Percentiles rank a stretch among this genome's conserved stretches.
phyloP scores from a whole-genome alignment of 768 basidiomycete species.

The Trametes gibbosa region DNA sequence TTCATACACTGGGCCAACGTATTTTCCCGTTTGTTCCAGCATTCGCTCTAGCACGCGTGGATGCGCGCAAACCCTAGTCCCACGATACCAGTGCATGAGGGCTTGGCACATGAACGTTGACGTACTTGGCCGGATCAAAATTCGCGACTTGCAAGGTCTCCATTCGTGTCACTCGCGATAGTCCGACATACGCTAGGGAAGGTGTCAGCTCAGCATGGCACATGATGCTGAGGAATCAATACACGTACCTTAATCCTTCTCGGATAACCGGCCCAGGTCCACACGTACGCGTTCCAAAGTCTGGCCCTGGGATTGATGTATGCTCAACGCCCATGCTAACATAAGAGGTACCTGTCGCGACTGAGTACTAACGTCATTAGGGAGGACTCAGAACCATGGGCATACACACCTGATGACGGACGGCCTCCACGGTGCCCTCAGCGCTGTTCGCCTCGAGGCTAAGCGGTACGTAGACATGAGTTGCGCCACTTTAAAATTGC shows the following conservation, averaged over 20 bases:
- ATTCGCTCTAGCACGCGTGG: slow-evolving; percentile 62
- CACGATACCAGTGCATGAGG: neutral
- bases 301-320: slow-evolving; percentile 91
- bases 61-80: slow-evolving; percentile 58
- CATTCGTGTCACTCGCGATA: slow-evolving; percentile 72
- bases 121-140: slow-evolving; percentile 60
- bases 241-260: slow-evolving; percentile 67
- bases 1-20: slow-evolving; percentile 11
- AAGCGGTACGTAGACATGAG: slow-evolving; percentile 48
- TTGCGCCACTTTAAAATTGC: slow-evolving; percentile 49
- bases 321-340: slow-evolving; percentile 84
- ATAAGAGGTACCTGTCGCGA: slow-evolving; percentile 50
- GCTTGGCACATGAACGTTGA: neutral
- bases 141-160: slow-evolving; percentile 60
- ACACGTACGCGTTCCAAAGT: slow-evolving; percentile 83
- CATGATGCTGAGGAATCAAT: neutral
- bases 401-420: slow-evolving; percentile 55
- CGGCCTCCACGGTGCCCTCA: slow-evolving; percentile 55
- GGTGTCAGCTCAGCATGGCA: neutral
- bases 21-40: slow-evolving; percentile 27
- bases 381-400: neutral
- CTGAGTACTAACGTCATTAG: neutral
- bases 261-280: slow-evolving; percentile 73
- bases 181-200: slow-evolving; percentile 60
- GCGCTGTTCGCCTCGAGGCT: slow-evolving; percentile 67